These are phyloP conservation scores for Hyaloscypha finlandica DNA, from an alignment of 495 filamentous ascomycete species.

Conservation along the genomic window DNA sequence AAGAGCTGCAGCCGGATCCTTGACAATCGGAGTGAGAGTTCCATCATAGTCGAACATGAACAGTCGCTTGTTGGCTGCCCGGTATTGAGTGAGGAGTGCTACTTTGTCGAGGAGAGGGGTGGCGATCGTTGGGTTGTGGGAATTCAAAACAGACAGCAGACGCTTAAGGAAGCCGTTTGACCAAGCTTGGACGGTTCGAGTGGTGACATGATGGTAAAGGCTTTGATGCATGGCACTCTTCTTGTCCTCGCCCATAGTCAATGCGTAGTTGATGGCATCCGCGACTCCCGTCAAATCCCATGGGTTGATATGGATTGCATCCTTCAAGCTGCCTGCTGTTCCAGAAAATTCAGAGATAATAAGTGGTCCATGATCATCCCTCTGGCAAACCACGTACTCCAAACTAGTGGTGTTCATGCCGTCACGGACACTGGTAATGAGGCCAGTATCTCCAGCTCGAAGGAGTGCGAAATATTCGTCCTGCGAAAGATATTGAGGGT, in stretches of 20 bases:
- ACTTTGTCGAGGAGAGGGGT: conserved; percentile 80
- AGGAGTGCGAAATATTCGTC: conserved; percentile 92
- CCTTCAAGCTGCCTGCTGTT: conserved; percentile 80
- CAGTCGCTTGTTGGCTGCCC: conserved; percentile 67
- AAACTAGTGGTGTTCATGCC: conserved; percentile 97
- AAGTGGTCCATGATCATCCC: conserved; percentile 76
- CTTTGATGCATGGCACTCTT: conserved; percentile 58
- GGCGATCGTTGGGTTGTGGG: conserved; percentile 68
- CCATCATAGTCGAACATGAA: conserved; percentile 99
- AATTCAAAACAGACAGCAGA: conserved; percentile 75
- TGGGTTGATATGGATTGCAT: conserved; percentile 92
- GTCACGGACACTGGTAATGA: conserved; percentile 91
- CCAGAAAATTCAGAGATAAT: conserved; percentile 96
- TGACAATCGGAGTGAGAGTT: conserved; percentile 94
- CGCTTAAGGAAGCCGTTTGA: conserved; percentile 72
- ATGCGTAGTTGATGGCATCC: conserved; percentile 72
- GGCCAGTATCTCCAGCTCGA: conserved; percentile 80
- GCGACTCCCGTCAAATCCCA: conserved; percentile 86
- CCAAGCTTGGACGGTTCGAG: conserved; percentile 82
- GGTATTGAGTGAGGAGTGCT: conserved; percentile 69
- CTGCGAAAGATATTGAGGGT: conserved; percentile 82
- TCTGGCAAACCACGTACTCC: conserved; percentile 91
- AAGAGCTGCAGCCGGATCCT: conserved; percentile 82
- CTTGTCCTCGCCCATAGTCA: conserved; percentile 67
- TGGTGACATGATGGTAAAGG: conserved; percentile 81